phyloP scores from a whole-genome alignment of 2,329 filamentous ascomycete species.

The Lithohypha guttulata region DNA sequence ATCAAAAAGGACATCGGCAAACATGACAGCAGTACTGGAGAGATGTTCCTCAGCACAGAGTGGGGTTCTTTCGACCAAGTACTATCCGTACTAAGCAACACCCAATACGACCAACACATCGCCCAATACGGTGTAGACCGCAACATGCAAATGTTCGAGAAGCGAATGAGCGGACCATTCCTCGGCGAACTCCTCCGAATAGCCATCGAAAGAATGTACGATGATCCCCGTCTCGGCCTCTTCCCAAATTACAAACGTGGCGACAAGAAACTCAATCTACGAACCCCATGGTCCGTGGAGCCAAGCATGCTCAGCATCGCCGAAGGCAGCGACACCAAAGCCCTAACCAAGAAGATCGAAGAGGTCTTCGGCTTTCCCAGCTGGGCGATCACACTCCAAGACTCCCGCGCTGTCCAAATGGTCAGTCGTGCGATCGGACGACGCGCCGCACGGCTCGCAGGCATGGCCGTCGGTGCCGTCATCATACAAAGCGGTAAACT shows the following conservation, averaged over 20 bases:
- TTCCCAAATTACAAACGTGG: constrained; percentile 16
- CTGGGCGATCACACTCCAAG: neutral
- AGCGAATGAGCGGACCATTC: constrained; percentile 20
- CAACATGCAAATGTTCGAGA: constrained; percentile 20
- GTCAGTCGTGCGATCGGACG: neutral
- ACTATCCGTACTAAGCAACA: constrained; percentile 17
- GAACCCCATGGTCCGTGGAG: neutral
- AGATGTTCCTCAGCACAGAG: constrained; percentile 21
- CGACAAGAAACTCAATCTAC: constrained; percentile 12
- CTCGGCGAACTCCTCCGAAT: constrained; percentile 19
- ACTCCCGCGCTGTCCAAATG: neutral
- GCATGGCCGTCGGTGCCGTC: neutral
- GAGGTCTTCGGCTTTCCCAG: constrained; percentile 5
- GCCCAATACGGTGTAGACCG: constrained; percentile 13
- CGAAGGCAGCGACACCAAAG: constrained; percentile 2
- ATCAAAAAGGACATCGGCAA: constrained; percentile 3
- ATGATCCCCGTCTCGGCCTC: constrained; percentile 10
- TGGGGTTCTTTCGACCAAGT: constrained; percentile 21
- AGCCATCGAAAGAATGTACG: constrained; percentile 10
- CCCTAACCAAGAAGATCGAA: neutral
- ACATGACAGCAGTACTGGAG: constrained; percentile 8
- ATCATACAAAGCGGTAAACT: constrained; percentile 5
- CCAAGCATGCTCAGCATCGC: constrained; percentile 3
- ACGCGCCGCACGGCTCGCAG: neutral
- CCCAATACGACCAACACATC: constrained; percentile 16